Evolutionary conservation across 2,329 filamentous ascomycete species (phyloP), one percentile per base, ranked within the genome.

Genomic region (Pezicula carpinea): DNA sequence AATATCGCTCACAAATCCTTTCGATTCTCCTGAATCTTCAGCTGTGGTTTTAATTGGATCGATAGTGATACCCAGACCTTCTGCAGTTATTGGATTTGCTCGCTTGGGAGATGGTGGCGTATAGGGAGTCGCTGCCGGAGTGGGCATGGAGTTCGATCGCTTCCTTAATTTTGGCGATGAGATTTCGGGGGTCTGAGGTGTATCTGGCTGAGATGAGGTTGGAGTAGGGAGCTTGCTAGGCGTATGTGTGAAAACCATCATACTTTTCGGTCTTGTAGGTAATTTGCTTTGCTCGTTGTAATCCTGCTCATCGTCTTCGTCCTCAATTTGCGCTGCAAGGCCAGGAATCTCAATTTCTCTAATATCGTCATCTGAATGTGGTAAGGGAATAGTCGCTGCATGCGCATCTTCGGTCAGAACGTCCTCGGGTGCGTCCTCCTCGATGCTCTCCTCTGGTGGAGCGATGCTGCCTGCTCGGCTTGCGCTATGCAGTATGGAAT

Each of bases 301-400:
- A 1, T 67, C 64, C 4, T 66, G 63, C 2, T 70, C 65, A 7
- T 70, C 71, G 11, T 71, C 71, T 43, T 85, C 84, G 13, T 84
- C 82, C 47, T 88, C 82, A 47, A 74, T 80, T 53, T 82, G 76
- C 11, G 64, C 65, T 1, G 76, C 79, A 5, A 89, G 72, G 0
- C 85, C 86, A 3, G 87, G 86, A 38, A 89, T 77, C 59, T 93
- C 87, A 35, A 95, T 93, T 62, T 95, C 89, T 39, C 84, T 77
- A 6, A 92, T 69, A 60, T 95, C 89, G 40, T 82, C 76, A 31
- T 80, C 73, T 19, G 73, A 73, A 34, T 83, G 70, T 0, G 87
- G 87, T 8, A 93, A 69, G n/a, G 87, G 82, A 51, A 91, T 77
- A 34, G 74, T 72, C 6, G 79, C 75, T 7, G 83, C 75, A 44